These are phyloP conservation scores for Ailanthus altissimus DNA, from an alignment of 345 rosid species.

Conservation along the genomic window DNA sequence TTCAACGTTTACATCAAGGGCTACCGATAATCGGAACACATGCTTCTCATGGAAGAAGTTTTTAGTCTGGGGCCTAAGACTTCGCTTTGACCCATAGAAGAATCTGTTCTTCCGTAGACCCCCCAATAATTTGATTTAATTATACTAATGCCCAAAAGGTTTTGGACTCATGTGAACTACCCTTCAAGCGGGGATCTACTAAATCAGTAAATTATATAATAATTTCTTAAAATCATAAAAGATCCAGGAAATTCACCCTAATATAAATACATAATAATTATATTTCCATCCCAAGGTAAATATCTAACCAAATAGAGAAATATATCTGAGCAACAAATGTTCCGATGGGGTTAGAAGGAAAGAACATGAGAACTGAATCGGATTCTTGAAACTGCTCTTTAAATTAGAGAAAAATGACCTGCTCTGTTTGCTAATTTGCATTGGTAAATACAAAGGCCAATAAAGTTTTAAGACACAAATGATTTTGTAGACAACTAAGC, in stretches of 20 bases:
- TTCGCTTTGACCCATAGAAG: background rate
- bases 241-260: background rate
- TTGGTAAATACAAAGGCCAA: too few relatives aligned
- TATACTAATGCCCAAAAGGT: background rate
- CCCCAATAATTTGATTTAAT: background rate
- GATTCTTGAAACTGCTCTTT: background rate
- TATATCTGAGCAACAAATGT: too few relatives aligned
- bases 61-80: background rate
- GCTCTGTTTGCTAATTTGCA: background rate
- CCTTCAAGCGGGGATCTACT: background rate
- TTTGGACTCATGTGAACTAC: background rate
- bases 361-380: background rate
- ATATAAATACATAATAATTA: background rate
- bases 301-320: background rate
- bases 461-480: background rate
- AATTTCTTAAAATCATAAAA: background rate
- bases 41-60: background rate
- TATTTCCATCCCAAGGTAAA: background rate
- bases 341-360: accelerated
- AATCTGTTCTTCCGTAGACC: background rate
- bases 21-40: background rate
- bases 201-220: background rate
- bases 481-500: background rate
- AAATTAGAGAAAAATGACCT: background rate
- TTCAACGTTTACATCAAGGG: background rate